Percentiles rank a stretch among this genome's conserved stretches.
phyloP scores from a whole-genome alignment of 2,329 filamentous ascomycete species.

The Gaeumannomyces tritici region DNA sequence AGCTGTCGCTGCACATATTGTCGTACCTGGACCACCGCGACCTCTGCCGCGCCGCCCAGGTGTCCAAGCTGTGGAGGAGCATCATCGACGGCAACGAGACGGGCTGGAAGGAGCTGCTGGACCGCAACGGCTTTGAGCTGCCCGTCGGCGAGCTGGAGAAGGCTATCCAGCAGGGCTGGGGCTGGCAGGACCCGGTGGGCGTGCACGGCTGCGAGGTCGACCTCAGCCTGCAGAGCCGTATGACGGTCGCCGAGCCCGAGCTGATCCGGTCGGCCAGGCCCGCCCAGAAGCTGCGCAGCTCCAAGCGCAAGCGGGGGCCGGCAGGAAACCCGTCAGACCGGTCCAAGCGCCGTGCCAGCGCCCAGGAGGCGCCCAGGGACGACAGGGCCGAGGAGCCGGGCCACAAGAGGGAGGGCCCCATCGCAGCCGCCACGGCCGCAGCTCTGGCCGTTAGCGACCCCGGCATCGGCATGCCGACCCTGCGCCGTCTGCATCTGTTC shows the following conservation, averaged over 20 bases:
- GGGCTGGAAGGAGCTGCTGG: conserved; percentile 89
- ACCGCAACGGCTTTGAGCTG: conserved; percentile 70
- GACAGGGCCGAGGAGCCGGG: conserved; percentile 30
- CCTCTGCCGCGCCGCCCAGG: conserved; percentile 82
- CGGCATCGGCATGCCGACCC: conserved; percentile 63
- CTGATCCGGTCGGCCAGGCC: conserved; percentile 31
- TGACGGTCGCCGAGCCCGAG: conserved; percentile 45
- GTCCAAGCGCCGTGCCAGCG: conserved; percentile 42
- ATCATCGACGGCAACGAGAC: conserved; percentile 89
- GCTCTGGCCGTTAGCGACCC: conserved; percentile 73
- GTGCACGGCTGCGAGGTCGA: conserved; percentile 71
- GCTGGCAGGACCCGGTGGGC: conserved; percentile 84
- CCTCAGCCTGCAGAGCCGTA: conserved; percentile 49
- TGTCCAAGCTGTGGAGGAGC: conserved; percentile 88
- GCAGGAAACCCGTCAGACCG: conserved; percentile 35
- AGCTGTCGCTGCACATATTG: conserved; percentile 80
- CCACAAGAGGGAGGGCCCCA: conserved; percentile 67
- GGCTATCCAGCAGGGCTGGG: conserved; percentile 88
- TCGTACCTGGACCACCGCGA: conserved; percentile 79
- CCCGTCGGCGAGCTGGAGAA: conserved; percentile 74
- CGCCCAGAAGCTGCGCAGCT: conserved; percentile 29
- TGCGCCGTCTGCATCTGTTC: conserved; percentile 83
- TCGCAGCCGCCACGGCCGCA: conserved; percentile 80
- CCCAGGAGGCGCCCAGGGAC: conserved; percentile 34
- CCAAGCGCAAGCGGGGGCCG: conserved; percentile 47